phyloP scores from a whole-genome alignment of 805 yeast genomes.

The Barnettozyma pratensis region DNA sequence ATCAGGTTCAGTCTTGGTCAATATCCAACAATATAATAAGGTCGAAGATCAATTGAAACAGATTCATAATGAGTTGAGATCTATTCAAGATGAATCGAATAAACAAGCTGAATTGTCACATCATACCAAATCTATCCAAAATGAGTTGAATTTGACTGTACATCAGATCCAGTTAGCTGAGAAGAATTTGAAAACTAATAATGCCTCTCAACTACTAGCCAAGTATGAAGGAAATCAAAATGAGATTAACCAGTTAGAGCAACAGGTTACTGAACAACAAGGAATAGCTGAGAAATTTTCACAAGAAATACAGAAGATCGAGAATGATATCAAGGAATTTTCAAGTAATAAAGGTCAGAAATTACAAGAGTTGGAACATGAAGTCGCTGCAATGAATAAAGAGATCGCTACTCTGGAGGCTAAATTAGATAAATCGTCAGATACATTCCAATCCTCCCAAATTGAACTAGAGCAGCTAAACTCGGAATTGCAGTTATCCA shows the following conservation, averaged over 20 bases:
- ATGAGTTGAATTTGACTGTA: conserved; percentile 47
- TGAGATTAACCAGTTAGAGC: conserved; percentile 41
- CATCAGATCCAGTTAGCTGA: conserved; percentile 56
- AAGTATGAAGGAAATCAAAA: conserved; percentile 40
- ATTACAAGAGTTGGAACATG: conserved; percentile 55
- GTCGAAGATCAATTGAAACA: conserved; percentile 34
- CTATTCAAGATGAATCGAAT: conserved; percentile 35
- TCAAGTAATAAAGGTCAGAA: conserved; percentile 75
- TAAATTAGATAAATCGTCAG: conserved; percentile 42
- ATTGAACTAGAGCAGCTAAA: conserved; percentile 65
- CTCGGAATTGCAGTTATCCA: conserved; percentile 45
- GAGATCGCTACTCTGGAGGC: conserved; percentile 33
- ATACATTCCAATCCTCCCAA: conserved; percentile 55
- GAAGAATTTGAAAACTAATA: conserved; percentile 50
- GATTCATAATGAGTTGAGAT: conserved; percentile 38
- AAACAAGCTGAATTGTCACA: conserved; percentile 39
- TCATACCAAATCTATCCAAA: conserved; percentile 51
- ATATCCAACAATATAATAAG: conserved; percentile 60
- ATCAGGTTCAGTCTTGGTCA: conserved; percentile 51
- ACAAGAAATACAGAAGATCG: conserved; percentile 47
- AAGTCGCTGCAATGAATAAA: conserved; percentile 37
- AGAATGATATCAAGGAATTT: conserved; percentile 79
- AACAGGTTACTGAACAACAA: conserved; percentile 33
- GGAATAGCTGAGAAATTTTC: conserved; percentile 28
- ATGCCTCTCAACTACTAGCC: conserved; percentile 49